These are phyloP conservation scores for Sequoiadendron giganteum DNA, from an alignment of 75 land plant genomes.

Conservation along the genomic window DNA sequence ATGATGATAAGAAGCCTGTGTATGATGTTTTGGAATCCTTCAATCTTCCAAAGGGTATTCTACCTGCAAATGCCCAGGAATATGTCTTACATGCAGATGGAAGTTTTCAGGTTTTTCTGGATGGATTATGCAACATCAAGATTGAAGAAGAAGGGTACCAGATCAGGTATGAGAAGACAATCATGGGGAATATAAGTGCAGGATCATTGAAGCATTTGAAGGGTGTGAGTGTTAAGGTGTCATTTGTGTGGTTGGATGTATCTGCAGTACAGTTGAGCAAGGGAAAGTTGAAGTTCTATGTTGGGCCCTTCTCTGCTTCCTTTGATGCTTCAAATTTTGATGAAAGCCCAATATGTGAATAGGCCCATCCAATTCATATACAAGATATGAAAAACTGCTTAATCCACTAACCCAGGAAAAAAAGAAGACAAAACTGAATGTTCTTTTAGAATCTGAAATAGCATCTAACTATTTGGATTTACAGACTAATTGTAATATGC, in stretches of 20 bases:
- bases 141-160: slow-evolving; percentile 38
- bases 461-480: too few species aligned
- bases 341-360: slow-evolving; percentile 43
- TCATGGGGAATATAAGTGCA: slow-evolving; percentile 25
- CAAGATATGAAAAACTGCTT: too few species aligned
- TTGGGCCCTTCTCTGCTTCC: slow-evolving; percentile 47
- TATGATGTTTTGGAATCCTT: slow-evolving; percentile 44
- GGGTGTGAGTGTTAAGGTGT: slow-evolving; percentile 48
- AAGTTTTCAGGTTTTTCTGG: slow-evolving; percentile 26
- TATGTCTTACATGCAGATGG: slow-evolving; percentile 42
- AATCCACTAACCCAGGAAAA: too few species aligned
- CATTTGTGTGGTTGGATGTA: slow-evolving; percentile 53
- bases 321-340: slow-evolving; percentile 41
- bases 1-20: background rate
- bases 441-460: too few species aligned
- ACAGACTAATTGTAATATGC: too few species aligned
- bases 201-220: slow-evolving; percentile 27
- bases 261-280: slow-evolving; percentile 12
- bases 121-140: slow-evolving; percentile 33
- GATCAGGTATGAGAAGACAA: slow-evolving; percentile 33
- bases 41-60: slow-evolving; percentile 53
- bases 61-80: slow-evolving; percentile 40
- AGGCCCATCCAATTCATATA: too few species aligned
- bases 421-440: too few species aligned
- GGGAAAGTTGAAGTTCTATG: slow-evolving; percentile 35